phyloP scores from a whole-genome alignment of 2,329 filamentous ascomycete species.

The Aspergillus jensenii region DNA sequence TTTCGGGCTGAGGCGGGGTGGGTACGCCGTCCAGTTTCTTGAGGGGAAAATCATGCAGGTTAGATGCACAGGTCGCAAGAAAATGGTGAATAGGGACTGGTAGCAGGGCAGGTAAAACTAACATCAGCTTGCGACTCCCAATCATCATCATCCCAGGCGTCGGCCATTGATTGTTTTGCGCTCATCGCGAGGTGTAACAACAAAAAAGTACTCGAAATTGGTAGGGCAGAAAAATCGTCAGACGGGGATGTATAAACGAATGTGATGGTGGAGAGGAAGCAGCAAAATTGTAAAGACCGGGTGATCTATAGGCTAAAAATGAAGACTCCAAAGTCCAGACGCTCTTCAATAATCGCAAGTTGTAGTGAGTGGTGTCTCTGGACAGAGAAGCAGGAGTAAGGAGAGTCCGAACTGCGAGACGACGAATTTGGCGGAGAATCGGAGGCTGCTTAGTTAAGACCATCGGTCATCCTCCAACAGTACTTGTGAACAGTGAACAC shows the following conservation, averaged over 20 bases:
- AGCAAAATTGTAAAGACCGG: neutral
- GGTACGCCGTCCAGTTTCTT: slow-evolving; percentile 44
- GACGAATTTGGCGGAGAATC: slow-evolving; percentile 9
- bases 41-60: slow-evolving; percentile 12
- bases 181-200: slow-evolving; percentile 31
- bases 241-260: neutral
- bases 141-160: slow-evolving; percentile 90
- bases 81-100: neutral
- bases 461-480: neutral
- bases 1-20: slow-evolving; percentile 41
- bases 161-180: slow-evolving; percentile 50
- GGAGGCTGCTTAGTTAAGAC: slow-evolving; percentile 15
- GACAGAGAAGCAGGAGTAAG: neutral
- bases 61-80: neutral
- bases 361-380: neutral
- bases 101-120: slow-evolving; percentile 19
- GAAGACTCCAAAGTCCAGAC: neutral
- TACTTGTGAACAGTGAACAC: neutral
- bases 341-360: neutral
- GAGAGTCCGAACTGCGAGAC: neutral
- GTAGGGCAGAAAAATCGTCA: slow-evolving; percentile 11
- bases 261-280: neutral
- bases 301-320: slow-evolving; percentile 4
- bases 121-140: slow-evolving; percentile 82
- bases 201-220: neutral